Conservation (phyloP, 805 yeast genomes). For the Isabelozyma rhagii region DNA sequence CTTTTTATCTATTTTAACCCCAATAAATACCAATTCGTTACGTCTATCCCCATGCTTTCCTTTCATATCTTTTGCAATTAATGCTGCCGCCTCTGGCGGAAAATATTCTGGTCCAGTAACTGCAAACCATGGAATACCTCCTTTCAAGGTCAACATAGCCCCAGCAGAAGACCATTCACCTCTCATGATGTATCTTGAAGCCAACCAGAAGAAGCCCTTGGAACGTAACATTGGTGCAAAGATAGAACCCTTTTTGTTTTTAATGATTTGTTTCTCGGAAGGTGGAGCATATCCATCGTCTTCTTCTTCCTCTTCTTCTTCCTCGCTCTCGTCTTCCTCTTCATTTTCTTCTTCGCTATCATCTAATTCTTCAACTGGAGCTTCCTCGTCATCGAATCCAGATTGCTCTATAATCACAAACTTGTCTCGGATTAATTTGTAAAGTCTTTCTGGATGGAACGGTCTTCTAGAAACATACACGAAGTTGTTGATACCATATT, state of each 20-base stretch:
- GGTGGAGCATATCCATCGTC: constrained; percentile 10
- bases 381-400: constrained; percentile 14
- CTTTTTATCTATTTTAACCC: constrained; percentile 28
- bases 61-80: constrained; percentile 33
- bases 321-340: constrained; percentile 7
- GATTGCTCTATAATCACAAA: constrained; percentile 24
- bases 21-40: constrained; percentile 46
- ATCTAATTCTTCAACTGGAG: not conserved
- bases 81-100: constrained; percentile 27
- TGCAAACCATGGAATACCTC: constrained; percentile 44
- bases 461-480: constrained; percentile 40
- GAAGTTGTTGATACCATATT: constrained; percentile 44
- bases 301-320: constrained; percentile 7
- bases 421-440: constrained; percentile 31
- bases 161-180: constrained; percentile 48
- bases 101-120: constrained; percentile 28
- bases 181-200: constrained; percentile 35
- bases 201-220: constrained; percentile 46
- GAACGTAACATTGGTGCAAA: constrained; percentile 38
- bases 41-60: constrained; percentile 43
- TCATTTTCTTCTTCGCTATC: constrained; percentile 8
- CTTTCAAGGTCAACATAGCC: constrained; percentile 36
- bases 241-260: constrained; percentile 31
- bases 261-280: constrained; percentile 21
- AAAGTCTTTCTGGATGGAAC: constrained; percentile 44